Conservation (phyloP, 192 early-diverging fungal genomes). For the Lunasporangiospora selenospora region DNA sequence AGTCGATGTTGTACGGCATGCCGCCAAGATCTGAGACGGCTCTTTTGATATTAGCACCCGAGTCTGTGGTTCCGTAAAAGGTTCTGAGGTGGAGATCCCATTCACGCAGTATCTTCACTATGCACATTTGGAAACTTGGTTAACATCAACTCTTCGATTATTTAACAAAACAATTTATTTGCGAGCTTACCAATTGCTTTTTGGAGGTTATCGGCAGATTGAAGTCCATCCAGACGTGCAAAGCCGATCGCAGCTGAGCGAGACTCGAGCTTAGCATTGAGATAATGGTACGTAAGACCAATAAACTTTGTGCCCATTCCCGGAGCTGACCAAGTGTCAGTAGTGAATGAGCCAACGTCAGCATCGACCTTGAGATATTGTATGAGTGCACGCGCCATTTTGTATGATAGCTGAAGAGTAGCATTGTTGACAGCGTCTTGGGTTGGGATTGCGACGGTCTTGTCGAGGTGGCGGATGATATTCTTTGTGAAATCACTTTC, state of each 20-base stretch:
- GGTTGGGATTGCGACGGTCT: not conserved
- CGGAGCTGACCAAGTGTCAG: not conserved
- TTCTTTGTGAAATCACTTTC: no score
- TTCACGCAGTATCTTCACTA: not conserved
- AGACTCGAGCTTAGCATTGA: no score
- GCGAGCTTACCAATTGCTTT: no score
- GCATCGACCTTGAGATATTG: not conserved
- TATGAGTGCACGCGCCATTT: not conserved
- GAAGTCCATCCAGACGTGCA: no score
- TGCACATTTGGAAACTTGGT: not conserved
- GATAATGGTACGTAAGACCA: no score
- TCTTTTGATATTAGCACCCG: not conserved
- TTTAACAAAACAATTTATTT: no score
- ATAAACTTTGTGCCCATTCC: no score
- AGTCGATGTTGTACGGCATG: not conserved
- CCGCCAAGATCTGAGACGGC: not conserved
- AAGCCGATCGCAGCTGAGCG: no score
- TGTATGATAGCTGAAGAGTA: not conserved
- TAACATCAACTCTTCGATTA: no score
- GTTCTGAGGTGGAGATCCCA: not conserved
- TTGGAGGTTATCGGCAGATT: no score
- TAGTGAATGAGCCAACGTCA: not conserved
- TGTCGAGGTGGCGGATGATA: not conserved
- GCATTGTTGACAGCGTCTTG: not conserved
- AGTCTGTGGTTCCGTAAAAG: slow-evolving; percentile 1